These are phyloP conservation scores for Penicillium coffeae DNA, from an alignment of 495 filamentous ascomycete species.

Conservation along the genomic window DNA sequence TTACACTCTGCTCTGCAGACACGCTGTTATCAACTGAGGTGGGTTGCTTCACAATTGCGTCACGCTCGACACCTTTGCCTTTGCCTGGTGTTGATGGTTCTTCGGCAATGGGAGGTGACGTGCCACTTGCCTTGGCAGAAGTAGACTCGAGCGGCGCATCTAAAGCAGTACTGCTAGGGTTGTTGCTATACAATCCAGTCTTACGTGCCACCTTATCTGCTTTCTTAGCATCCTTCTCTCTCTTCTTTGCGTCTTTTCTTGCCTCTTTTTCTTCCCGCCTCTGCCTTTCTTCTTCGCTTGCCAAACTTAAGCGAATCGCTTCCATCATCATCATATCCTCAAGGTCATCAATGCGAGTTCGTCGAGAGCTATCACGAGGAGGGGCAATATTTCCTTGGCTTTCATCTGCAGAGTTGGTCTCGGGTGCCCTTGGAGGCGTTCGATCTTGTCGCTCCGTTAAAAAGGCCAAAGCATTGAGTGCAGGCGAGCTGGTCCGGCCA, in stretches of 20 bases:
- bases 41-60: slow-evolving; percentile 8
- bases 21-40: slow-evolving; percentile 5
- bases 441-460: slow-evolving; percentile 42
- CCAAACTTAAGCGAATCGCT: slow-evolving; percentile 83
- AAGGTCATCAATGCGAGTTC: slow-evolving; percentile 74
- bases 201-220: slow-evolving; percentile 63
- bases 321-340: slow-evolving; percentile 99
- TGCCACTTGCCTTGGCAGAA: slow-evolving; percentile 30
- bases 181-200: slow-evolving; percentile 45
- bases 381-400: slow-evolving; percentile 41
- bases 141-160: slow-evolving; percentile 23
- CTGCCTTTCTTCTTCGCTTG: slow-evolving; percentile 84
- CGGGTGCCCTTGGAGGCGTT: slow-evolving; percentile 27
- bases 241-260: slow-evolving; percentile 74
- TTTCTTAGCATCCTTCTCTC: slow-evolving; percentile 79
- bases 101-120: slow-evolving; percentile 38
- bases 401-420: slow-evolving; percentile 42
- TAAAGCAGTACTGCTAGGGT: slow-evolving; percentile 40
- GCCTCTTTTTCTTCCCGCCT: slow-evolving; percentile 76
- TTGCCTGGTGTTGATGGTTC: slow-evolving; percentile 51
- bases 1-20: slow-evolving; percentile 10
- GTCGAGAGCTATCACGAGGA: slow-evolving; percentile 55
- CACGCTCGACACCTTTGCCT: slow-evolving; percentile 77
- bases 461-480: slow-evolving; percentile 48
- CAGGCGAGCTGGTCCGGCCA: slow-evolving; percentile 41